A percentile compares a stretch with the other conserved stretches of the same genome.
These are phyloP conservation scores for Furcasterigmium furcatum DNA, from an alignment of 2,329 filamentous ascomycete genomes.

Conservation along the genomic window DNA sequence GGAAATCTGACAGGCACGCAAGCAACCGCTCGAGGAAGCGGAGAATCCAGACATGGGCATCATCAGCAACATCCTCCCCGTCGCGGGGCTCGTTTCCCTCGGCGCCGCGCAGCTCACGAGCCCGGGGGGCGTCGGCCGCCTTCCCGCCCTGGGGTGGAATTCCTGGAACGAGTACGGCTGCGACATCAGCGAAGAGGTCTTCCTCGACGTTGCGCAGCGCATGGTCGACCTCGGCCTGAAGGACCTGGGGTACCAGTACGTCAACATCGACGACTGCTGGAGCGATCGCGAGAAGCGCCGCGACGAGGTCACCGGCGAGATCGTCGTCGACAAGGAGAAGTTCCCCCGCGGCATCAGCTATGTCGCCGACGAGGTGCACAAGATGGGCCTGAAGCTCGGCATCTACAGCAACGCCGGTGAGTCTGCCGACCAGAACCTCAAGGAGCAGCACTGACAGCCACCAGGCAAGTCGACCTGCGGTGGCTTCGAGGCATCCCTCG, in stretches of 20 bases:
- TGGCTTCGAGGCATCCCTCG: conserved; percentile 53
- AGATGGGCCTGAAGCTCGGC: conserved; percentile 56
- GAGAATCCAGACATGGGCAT: conserved; percentile 1
- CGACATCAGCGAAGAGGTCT: conserved; percentile 45
- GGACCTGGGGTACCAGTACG: conserved; percentile 53
- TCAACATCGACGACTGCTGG: conserved; percentile 65
- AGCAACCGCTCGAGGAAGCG: not conserved
- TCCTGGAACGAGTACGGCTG: conserved; percentile 52
- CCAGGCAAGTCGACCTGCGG: conserved; percentile 42
- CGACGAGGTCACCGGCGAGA: conserved; percentile 35
- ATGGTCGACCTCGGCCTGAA: conserved; percentile 46
- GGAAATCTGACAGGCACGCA: not conserved
- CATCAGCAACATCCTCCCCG: conserved; percentile 1
- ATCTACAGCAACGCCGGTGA: conserved; percentile 57
- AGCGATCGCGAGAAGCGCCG: conserved; percentile 34
- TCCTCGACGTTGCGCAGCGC: conserved; percentile 42
- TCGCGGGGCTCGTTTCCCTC: conserved; percentile 3
- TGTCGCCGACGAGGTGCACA: conserved; percentile 50
- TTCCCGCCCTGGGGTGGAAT: conserved; percentile 45
- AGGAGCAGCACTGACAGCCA: not conserved
- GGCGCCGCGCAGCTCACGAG: conserved; percentile 9
- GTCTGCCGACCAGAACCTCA: conserved; percentile 5
- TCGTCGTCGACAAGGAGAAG: conserved; percentile 42
- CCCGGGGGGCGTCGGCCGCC: conserved; percentile 13
- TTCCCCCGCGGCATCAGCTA: conserved; percentile 58